Evolutionary conservation across 2,329 filamentous ascomycete species (phyloP).

Genomic region (Simplicillium sp.): DNA sequence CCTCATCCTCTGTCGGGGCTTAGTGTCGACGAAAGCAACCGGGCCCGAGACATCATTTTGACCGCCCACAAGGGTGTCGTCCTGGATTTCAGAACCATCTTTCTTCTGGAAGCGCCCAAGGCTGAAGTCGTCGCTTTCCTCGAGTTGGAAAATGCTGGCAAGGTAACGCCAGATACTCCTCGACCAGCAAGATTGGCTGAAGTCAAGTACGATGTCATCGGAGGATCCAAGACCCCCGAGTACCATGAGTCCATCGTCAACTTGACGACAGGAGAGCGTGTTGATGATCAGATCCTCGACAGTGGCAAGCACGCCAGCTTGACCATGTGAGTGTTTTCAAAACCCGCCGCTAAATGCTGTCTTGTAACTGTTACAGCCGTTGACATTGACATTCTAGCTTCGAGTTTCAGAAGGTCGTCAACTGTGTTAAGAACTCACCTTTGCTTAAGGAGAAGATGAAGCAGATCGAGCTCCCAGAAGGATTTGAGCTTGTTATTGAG

Average conservation of each 20-base stretch:
- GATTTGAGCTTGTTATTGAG: constrained; percentile 20
- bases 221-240: constrained; percentile 11
- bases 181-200: constrained; percentile 28
- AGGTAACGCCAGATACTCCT: constrained; percentile 15
- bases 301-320: constrained; percentile 19
- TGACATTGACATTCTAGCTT: constrained; percentile 8
- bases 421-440: constrained; percentile 17
- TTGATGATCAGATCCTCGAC: constrained; percentile 16
- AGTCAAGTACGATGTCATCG: constrained; percentile 28
- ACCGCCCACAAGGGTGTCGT: constrained; percentile 16
- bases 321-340: constrained; percentile 14
- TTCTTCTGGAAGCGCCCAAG: constrained; percentile 41
- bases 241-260: constrained; percentile 27
- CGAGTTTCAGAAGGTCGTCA: constrained; percentile 24
- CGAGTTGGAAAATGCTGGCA: constrained; percentile 27
- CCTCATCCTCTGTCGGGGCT: constrained; percentile 23
- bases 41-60: constrained; percentile 23
- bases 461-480: constrained; percentile 15
- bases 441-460: constrained; percentile 20
- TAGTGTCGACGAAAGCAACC: constrained; percentile 17
- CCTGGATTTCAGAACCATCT: constrained; percentile 38
- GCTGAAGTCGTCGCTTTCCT: constrained; percentile 33
- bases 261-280: constrained; percentile 13
- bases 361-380: not conserved
- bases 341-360: not conserved